These are phyloP conservation scores for Helianthus tuberosus DNA, from an alignment of 129 eudicot genomes.

Conservation along the genomic window DNA sequence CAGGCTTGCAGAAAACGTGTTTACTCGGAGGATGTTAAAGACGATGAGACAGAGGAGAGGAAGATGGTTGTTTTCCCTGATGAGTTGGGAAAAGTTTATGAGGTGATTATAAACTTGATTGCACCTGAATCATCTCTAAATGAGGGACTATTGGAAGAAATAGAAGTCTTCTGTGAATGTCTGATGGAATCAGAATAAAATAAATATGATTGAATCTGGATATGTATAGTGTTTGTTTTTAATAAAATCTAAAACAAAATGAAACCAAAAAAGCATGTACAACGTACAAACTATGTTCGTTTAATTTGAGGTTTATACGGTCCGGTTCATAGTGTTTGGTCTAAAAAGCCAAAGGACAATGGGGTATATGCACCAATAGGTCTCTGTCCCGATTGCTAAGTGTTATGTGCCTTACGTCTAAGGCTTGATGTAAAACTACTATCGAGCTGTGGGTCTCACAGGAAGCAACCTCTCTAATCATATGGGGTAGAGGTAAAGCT, in stretches of 20 bases:
- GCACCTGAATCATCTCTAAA: conserved; percentile 44
- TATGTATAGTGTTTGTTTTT: neutral
- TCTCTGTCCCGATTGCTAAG: no score
- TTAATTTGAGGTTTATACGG: neutral
- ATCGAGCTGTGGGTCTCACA: no score
- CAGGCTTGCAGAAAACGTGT: conserved; percentile 73
- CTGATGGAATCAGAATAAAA: conserved; percentile 48
- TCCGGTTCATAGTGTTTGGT: no score
- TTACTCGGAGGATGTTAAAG: conserved; percentile 44
- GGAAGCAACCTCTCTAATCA: no score
- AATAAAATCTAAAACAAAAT: neutral
- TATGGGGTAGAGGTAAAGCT: no score
- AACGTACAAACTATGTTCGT: neutral
- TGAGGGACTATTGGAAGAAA: conserved; percentile 59
- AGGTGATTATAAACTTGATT: conserved; percentile 54
- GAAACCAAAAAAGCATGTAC: conserved; percentile 8
- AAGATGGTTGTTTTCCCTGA: conserved; percentile 37
- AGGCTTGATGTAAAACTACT: no score
- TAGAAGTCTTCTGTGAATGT: conserved; percentile 62
- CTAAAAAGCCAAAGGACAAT: no score
- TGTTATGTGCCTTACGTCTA: no score
- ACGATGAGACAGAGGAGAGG: conserved; percentile 33
- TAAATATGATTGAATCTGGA: neutral
- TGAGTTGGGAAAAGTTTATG: conserved; percentile 51
- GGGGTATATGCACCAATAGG: no score